Evolutionary conservation across 2,329 filamentous ascomycete genomes (phyloP).

Genomic region (Colletotrichum sublineola): DNA sequence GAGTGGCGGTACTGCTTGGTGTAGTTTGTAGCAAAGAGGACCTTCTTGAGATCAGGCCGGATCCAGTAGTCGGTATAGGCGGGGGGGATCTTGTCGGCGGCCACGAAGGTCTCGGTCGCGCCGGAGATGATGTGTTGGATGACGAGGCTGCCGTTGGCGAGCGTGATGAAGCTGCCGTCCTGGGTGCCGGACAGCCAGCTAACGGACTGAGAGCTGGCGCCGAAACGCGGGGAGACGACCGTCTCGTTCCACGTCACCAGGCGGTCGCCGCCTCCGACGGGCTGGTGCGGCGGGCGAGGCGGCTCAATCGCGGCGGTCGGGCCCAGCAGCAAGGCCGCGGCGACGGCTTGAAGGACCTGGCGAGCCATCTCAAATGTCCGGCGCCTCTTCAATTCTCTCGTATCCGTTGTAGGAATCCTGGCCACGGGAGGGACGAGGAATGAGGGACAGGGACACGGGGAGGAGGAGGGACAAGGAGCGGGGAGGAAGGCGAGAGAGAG

Average conservation of each 20-base stretch:
- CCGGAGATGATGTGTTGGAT: slow-evolving; percentile 73
- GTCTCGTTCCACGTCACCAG: slow-evolving; percentile 73
- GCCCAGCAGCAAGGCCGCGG: slow-evolving; percentile 36
- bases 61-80: slow-evolving; percentile 72
- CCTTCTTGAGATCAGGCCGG: slow-evolving; percentile 68
- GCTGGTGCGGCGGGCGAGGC: slow-evolving; percentile 66
- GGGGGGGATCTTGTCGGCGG: slow-evolving; percentile 70
- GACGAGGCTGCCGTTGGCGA: slow-evolving; percentile 65
- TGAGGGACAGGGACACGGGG: neutral
- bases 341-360: slow-evolving; percentile 27
- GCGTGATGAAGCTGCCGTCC: slow-evolving; percentile 73
- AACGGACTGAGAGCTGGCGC: slow-evolving; percentile 61
- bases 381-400: neutral
- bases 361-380: slow-evolving; percentile 32
- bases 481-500: neutral
- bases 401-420: neutral
- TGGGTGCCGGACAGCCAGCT: slow-evolving; percentile 70
- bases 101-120: slow-evolving; percentile 68
- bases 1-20: slow-evolving; percentile 78
- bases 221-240: slow-evolving; percentile 60
- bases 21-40: slow-evolving; percentile 74
- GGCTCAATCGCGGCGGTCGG: slow-evolving; percentile 59
- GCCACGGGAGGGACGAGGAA: neutral
- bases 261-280: slow-evolving; percentile 67
- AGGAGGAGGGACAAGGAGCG: neutral